Base-by-base conservation (phyloP, 1,284 basidiomycete species). In the Quambalaria eucalypti region DNA sequence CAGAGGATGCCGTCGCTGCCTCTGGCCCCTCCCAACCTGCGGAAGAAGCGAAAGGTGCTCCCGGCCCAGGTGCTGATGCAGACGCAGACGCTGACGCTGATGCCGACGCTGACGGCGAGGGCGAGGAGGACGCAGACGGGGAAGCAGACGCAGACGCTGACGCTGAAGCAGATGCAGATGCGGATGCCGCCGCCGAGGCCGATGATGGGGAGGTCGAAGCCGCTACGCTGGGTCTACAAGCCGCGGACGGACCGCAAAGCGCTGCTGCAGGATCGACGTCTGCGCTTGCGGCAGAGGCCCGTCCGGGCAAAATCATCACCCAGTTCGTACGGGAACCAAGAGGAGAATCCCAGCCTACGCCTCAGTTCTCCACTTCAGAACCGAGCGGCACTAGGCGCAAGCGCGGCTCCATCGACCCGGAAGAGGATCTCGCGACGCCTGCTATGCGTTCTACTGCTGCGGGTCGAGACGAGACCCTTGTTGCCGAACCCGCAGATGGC, bases 391-490 rank as follows among this genome's bases (percentile, higher is more conserved):
- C 10, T n/a, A n/a, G 3, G 36, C 36, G 5, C 10, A 3, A 5
- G 16, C 36, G 4, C 36, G 16, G 16, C 10, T 39, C 36, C 16
- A 39, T n/a, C 36, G 36, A 12, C 16, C 36, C 4, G 10, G 4
- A 39, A 4, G 21, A 39, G 10, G 36, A 39, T 39, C 16, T 21
- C 21, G 36, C 10, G 16, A 39, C 5, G 16, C 5, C 36, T 39
- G 55, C 50, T 36, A 52, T 65, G 48, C 62, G 57, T 19, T 28
- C 30, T 28, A 61, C 52, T 28, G 58, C 57, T 0, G 56, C 58
- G 23, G 50, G 58, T 40, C 59, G 63, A 14, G 62, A 72, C 21
- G 56, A 60, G 12, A 73, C 71, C 4, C 68, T 74, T 19, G 54
- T 59, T 2, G 58, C 57, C 10, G 66, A 39, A 21, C 36, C 36